These are phyloP conservation scores for Neonectria punicea DNA, from an alignment of 2,329 filamentous ascomycete species.

Conservation along the genomic window DNA sequence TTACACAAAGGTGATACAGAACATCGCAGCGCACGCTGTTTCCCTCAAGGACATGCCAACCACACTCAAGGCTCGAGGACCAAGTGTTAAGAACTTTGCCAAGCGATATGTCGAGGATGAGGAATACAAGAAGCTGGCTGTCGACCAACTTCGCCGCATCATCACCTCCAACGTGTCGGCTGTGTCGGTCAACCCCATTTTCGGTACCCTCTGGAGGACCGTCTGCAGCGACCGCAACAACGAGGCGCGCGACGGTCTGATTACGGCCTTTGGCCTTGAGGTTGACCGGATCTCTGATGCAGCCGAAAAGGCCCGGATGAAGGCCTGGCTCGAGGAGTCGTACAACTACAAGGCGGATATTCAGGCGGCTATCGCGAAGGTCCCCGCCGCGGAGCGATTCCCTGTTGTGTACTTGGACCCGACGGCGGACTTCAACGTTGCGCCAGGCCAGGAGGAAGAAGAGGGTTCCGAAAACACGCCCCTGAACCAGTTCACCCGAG, in stretches of 20 bases:
- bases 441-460: conserved; percentile 22
- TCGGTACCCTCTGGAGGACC: conserved; percentile 60
- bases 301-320: conserved; percentile 53
- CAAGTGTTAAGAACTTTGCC: conserved; percentile 48
- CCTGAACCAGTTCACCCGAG: conserved; percentile 52
- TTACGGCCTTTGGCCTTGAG: conserved; percentile 54
- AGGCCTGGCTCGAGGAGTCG: conserved; percentile 61
- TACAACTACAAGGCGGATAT: conserved; percentile 61
- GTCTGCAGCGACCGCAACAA: conserved; percentile 59
- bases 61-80: conserved; percentile 37
- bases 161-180: conserved; percentile 55
- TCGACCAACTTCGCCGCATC: conserved; percentile 53
- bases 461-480: conserved; percentile 28
- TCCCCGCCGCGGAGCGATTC: conserved; percentile 52
- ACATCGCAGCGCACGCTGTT: conserved; percentile 23
- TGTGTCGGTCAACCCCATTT: conserved; percentile 61
- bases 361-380: conserved; percentile 47
- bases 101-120: conserved; percentile 53
- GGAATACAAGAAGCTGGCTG: conserved; percentile 51
- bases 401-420: conserved; percentile 63
- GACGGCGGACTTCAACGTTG: conserved; percentile 51
- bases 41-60: conserved; percentile 38
- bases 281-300: conserved; percentile 49
- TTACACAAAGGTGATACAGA: neutral
- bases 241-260: conserved; percentile 52